phyloP scores from a whole-genome alignment of 2,329 filamentous ascomycete species.

The Exophiala phaeomuriformis region DNA sequence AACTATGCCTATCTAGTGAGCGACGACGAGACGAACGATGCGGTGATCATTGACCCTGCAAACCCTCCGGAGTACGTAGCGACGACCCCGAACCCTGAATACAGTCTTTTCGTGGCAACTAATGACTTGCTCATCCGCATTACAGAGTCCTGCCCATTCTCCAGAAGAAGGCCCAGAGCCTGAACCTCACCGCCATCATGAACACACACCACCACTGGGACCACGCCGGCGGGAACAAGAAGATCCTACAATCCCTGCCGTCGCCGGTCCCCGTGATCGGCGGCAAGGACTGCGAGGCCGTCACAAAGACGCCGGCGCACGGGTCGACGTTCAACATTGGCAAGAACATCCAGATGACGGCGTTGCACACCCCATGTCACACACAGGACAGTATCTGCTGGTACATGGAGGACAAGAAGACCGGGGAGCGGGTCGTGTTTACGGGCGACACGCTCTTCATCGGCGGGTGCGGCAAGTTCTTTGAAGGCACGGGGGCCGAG shows the following conservation, averaged over 20 bases:
- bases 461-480: conserved; percentile 89
- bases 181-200: conserved; percentile 81
- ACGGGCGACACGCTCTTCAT: conserved; percentile 96
- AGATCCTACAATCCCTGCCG: conserved; percentile 52
- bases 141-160: conserved; percentile 38
- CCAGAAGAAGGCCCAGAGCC: conserved; percentile 58
- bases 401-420: conserved; percentile 63
- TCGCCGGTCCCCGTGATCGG: conserved; percentile 71
- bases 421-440: conserved; percentile 68
- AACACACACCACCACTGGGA: conserved; percentile 98
- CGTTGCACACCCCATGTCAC: conserved; percentile 93
- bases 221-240: conserved; percentile 83
- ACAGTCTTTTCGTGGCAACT: background rate
- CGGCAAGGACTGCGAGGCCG: conserved; percentile 74
- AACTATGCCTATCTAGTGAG: conserved; percentile 49
- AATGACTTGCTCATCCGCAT: too few relatives aligned
- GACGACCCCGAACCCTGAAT: background rate
- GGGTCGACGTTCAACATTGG: conserved; percentile 76
- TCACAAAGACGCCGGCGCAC: conserved; percentile 68
- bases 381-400: conserved; percentile 98
- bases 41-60: conserved; percentile 47
- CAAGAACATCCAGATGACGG: conserved; percentile 67
- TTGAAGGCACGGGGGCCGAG: conserved; percentile 79
- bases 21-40: conserved; percentile 44
- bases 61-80: conserved; percentile 43